Evolutionary conservation across 2,329 filamentous ascomycete genomes (phyloP), one percentile per base, ranked within the genome.

Genomic region (Fusarium anguioides): DNA sequence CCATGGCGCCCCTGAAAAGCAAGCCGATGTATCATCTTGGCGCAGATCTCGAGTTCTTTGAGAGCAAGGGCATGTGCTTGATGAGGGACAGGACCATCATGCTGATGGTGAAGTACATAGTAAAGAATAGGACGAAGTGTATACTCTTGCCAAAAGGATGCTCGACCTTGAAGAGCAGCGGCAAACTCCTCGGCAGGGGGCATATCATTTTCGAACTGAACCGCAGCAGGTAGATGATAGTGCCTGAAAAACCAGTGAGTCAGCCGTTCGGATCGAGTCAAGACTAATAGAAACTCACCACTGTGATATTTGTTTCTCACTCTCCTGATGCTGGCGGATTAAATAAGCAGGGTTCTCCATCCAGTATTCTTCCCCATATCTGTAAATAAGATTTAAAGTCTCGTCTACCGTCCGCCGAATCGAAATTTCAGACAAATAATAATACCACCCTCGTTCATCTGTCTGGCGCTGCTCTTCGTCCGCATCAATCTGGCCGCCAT

Each of bases 341-440:
- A 64, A 26, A 11, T 51, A 58, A 4, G 37, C 12, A 3, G 55
- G 46, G 11, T 65, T 48, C 6, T 42, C 45, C 10, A 66, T 37
- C 63, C 60, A 66, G 33, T 50, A 39, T 20, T 61, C 46, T 33
- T 65, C 55, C 3, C 55, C 63, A 6, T 49, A 41, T 24, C 42
- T 40, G 21, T 54, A 60, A 12, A 65, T 20, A 17, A 56, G 31
- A 18, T 33, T 36, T 2, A 66, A 33, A 8, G 46, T 65, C 23
- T 52, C 60, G 8, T 74, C 68, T 2, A 73, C 53, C 7, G 68
- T 72, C 8, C 64, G 53, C 3, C 69, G 52, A 2, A 72, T 39
- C 3, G 67, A 72, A 14, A 72, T 72, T 23, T 72, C 62, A 3
- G 69, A 64, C 0, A 72, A 40, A 37, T 71, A 71, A 29, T 56